These are phyloP conservation scores for Barnettozyma botsteinii DNA, from an alignment of 805 yeast genomes.

Conservation along the genomic window DNA sequence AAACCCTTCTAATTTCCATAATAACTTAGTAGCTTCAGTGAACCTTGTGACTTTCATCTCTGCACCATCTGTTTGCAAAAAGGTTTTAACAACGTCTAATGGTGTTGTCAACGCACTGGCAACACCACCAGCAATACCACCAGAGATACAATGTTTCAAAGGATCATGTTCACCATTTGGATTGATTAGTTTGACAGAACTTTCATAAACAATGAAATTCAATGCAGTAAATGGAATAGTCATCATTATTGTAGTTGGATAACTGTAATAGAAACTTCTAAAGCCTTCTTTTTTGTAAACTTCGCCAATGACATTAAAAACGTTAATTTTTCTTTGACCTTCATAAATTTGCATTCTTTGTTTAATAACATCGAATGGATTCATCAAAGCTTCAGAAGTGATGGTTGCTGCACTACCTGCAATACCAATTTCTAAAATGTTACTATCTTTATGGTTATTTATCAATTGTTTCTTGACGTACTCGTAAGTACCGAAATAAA, in stretches of 20 bases:
- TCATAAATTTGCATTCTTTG: constrained; percentile 79
- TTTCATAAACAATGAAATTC: constrained; percentile 90
- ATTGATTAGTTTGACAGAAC: constrained; percentile 64
- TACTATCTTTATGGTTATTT: constrained; percentile 37
- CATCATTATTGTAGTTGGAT: constrained; percentile 92
- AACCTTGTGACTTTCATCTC: constrained; percentile 44
- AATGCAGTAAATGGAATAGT: constrained; percentile 93
- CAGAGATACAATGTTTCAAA: constrained; percentile 84
- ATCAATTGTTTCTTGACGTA: constrained; percentile 40
- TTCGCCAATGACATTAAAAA: constrained; percentile 12
- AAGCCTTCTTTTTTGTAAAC: constrained; percentile 50
- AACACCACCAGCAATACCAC: constrained; percentile 89
- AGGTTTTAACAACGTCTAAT: constrained; percentile 86
- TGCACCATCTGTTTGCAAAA: constrained; percentile 74
- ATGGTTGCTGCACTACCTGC: constrained; percentile 94
- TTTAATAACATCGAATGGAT: constrained; percentile 92
- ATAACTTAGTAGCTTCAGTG: constrained; percentile 66
- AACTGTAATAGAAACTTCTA: constrained; percentile 77
- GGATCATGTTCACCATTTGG: constrained; percentile 81
- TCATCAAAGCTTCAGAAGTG: constrained; percentile 91
- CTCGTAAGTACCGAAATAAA: constrained; percentile 93
- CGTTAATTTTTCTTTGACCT: constrained; percentile 2
- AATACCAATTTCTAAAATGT: constrained; percentile 74
- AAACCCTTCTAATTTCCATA: constrained; percentile 54
- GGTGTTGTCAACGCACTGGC: constrained; percentile 97